Percentiles rank a stretch among this genome's conserved stretches.
Conservation (phyloP, 805 yeast species). For the Babjeviella inositovora region DNA sequence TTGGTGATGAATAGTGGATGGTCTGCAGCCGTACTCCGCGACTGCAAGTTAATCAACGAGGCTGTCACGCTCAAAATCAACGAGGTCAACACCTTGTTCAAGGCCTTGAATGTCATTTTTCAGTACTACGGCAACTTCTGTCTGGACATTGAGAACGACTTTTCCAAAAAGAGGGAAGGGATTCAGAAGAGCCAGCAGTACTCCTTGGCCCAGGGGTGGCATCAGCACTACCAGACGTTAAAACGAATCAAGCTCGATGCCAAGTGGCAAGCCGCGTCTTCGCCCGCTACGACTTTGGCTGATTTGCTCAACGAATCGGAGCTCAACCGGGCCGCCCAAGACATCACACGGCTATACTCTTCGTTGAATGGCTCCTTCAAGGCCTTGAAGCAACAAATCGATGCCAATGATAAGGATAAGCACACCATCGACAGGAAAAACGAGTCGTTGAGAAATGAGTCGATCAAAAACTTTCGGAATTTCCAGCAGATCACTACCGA, state of each 20-base stretch:
- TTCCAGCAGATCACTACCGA: slow-evolving; percentile 3
- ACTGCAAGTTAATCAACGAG: slow-evolving; percentile 15
- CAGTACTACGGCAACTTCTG: slow-evolving; percentile 33
- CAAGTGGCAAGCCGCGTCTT: slow-evolving; percentile 4
- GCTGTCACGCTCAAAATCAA: slow-evolving; percentile 9
- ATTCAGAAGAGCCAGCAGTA: slow-evolving; percentile 18
- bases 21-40: slow-evolving; percentile 28
- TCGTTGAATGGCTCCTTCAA: slow-evolving; percentile 11
- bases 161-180: slow-evolving; percentile 6
- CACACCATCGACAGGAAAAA: slow-evolving; percentile 19
- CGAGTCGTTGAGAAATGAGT: slow-evolving; percentile 20
- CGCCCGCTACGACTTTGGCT: slow-evolving; percentile 11
- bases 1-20: slow-evolving; percentile 33
- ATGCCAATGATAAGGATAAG: slow-evolving; percentile 17
- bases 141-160: slow-evolving; percentile 28
- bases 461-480: slow-evolving; percentile 10
- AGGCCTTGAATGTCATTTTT: slow-evolving; percentile 25
- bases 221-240: slow-evolving; percentile 10
- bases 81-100: slow-evolving; percentile 23
- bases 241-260: slow-evolving; percentile 9
- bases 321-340: slow-evolving; percentile 13
- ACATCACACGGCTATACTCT: slow-evolving; percentile 13
- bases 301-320: slow-evolving; percentile 13
- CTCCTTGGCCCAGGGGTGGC: slow-evolving; percentile 25
- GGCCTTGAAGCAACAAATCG: slow-evolving; percentile 15